Evolutionary conservation across 2,329 filamentous ascomycete genomes (phyloP).

Genomic region (Verticillium nonalfalfae): DNA sequence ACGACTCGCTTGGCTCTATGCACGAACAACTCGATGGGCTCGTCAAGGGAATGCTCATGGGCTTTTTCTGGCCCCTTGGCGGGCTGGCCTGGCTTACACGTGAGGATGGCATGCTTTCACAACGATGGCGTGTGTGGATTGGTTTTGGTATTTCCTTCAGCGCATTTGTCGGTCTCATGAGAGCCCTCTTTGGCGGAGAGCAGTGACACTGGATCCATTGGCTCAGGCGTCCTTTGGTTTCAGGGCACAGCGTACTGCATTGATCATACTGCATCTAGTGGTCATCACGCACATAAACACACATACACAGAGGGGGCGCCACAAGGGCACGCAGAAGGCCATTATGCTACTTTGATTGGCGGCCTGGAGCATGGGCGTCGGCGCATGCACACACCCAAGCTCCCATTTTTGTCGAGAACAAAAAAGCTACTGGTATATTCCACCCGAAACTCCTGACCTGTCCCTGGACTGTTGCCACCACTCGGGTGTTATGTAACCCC

Average conservation of each 20-base stretch:
- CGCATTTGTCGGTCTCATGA: constrained; percentile 26
- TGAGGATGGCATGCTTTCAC: constrained; percentile 82
- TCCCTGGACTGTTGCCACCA: neutral
- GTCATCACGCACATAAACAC: neutral
- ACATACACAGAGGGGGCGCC: neutral
- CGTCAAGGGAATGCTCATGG: constrained; percentile 80
- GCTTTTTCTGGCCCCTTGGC: constrained; percentile 91
- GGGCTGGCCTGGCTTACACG: constrained; percentile 79
- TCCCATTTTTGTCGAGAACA: constrained; percentile 1
- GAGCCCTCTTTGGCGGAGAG: constrained; percentile 22
- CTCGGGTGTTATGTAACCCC: neutral
- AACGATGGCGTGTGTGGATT: constrained; percentile 79
- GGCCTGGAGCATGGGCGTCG: constrained; percentile 1
- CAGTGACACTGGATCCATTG: neutral
- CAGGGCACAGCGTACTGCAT: neutral
- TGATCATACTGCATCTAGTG: no score
- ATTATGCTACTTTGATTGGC: constrained; percentile 4
- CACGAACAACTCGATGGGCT: constrained; percentile 71
- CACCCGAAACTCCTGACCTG: neutral
- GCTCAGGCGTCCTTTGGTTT: neutral
- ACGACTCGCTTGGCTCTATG: constrained; percentile 35
- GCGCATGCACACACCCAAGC: neutral
- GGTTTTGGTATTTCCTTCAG: constrained; percentile 71
- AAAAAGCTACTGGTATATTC: constrained; percentile 4
- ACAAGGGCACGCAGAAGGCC: neutral